Conservation (phyloP, 2,329 filamentous ascomycete species). For the Ambrosiella xylebori region DNA sequence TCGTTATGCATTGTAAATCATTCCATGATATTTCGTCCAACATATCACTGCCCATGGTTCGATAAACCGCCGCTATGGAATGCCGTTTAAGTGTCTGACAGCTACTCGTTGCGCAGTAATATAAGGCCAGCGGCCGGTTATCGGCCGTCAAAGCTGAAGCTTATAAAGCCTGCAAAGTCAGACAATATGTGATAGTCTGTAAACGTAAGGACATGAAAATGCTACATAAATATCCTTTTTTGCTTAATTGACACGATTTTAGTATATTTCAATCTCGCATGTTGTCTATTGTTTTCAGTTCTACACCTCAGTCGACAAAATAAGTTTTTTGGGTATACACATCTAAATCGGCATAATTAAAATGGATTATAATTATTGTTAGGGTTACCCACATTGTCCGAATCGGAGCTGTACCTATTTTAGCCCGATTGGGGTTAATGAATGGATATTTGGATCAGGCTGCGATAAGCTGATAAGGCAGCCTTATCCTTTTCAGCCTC, state of each 20-base stretch:
- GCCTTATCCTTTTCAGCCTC: not conserved
- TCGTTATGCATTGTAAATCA: not conserved
- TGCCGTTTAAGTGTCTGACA: not conserved
- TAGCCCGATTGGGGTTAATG: not conserved
- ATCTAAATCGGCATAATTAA: no score
- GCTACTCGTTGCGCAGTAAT: not conserved
- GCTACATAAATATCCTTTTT: no score
- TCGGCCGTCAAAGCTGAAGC: not conserved
- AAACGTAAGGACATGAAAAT: no score
- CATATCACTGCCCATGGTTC: not conserved
- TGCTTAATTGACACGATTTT: no score
- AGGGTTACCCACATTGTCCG: not conserved
- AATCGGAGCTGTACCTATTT: not conserved
- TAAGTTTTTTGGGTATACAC: no score
- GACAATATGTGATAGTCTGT: no score
- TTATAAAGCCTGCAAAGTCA: no score
- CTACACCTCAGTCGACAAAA: no score
- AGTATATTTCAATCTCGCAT: no score
- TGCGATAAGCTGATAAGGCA: no score
- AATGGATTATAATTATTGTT: not conserved
- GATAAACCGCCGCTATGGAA: not conserved
- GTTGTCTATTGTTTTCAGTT: no score
- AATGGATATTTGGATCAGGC: not conserved
- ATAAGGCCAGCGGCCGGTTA: not conserved
- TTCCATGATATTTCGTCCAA: not conserved